phyloP scores from a whole-genome alignment of 1,139 yeast genomes.

The Blastobotrys illinoisensis region DNA sequence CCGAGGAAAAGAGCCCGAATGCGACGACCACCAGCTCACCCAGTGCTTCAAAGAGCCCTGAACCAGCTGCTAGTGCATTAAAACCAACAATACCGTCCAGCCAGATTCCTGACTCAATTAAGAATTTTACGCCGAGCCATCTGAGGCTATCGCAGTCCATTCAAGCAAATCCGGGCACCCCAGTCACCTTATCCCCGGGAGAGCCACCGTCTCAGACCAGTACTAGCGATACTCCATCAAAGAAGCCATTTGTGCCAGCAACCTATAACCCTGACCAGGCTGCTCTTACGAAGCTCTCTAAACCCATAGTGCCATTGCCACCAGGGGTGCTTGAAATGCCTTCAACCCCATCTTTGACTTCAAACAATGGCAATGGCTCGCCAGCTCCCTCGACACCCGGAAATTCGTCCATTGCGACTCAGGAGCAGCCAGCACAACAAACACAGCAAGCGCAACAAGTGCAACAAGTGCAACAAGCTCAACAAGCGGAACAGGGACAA shows the following conservation, averaged over 20 bases:
- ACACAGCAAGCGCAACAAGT: not conserved
- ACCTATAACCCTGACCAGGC: not conserved
- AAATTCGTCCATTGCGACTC: slow-evolving; percentile 6
- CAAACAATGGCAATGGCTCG: not conserved
- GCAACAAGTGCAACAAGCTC: not conserved
- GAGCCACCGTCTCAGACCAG: not conserved
- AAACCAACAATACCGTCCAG: not conserved
- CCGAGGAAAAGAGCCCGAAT: not conserved
- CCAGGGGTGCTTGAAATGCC: not conserved
- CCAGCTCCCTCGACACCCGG: not conserved
- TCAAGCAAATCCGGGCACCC: not conserved
- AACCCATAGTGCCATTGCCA: not conserved
- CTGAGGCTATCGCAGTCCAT: not conserved
- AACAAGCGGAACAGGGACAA: not conserved
- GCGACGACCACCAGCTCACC: not conserved
- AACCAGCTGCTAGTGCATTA: not conserved
- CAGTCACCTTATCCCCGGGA: not conserved
- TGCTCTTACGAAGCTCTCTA: not conserved
- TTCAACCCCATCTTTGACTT: not conserved
- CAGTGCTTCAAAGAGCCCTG: not conserved
- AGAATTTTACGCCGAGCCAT: not conserved
- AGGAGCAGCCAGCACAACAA: slow-evolving; percentile 2
- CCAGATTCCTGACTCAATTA: not conserved
- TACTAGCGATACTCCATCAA: not conserved
- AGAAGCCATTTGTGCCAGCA: not conserved